Percentiles rank a stretch among this genome's conserved stretches.
These are phyloP conservation scores for Colletotrichum chlorophyti DNA, from an alignment of 2,329 filamentous ascomycete species.

Conservation along the genomic window DNA sequence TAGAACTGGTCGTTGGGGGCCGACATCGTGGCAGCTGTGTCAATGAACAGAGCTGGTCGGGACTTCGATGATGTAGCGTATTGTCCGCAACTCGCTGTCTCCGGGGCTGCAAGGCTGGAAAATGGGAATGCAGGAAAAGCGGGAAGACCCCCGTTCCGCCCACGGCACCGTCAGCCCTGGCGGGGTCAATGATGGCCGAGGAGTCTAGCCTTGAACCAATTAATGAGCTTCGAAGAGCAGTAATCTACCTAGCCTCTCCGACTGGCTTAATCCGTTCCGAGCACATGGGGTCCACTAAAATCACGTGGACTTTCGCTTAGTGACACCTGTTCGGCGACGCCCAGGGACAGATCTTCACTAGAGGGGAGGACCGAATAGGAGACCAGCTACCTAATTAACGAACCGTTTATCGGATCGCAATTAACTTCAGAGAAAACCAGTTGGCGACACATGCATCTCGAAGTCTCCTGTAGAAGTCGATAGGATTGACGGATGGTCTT, in stretches of 20 bases:
- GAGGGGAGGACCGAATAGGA: slow-evolving; percentile 38
- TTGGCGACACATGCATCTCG: slow-evolving; percentile 28
- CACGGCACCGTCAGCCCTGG: slow-evolving; percentile 28
- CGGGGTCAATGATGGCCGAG: slow-evolving; percentile 7
- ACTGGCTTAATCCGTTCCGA: slow-evolving; percentile 27
- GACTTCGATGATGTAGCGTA: too few species aligned
- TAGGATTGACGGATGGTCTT: slow-evolving; percentile 18
- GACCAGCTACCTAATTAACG: slow-evolving; percentile 29
- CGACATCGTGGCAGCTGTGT: slow-evolving; percentile 59
- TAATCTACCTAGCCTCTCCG: not conserved
- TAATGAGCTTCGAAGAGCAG: not conserved
- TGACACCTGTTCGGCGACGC: slow-evolving; percentile 48
- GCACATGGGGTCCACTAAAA: slow-evolving; percentile 10
- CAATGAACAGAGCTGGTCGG: too few species aligned
- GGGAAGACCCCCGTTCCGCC: slow-evolving; percentile 12
- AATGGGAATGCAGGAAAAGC: slow-evolving; percentile 22
- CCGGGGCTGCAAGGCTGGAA: slow-evolving; percentile 30
- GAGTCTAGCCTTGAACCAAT: slow-evolving; percentile 19
- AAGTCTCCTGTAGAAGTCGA: slow-evolving; percentile 20
- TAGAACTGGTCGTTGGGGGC: slow-evolving; percentile 86
- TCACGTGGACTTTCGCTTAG: slow-evolving; percentile 45
- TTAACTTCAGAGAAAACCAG: slow-evolving; percentile 31
- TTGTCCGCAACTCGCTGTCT: slow-evolving; percentile 30
- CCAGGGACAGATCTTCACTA: slow-evolving; percentile 46
- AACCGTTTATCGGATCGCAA: slow-evolving; percentile 18